Conservation (phyloP, 768 basidiomycete genomes). For the Phlebiopsis gigantea region DNA sequence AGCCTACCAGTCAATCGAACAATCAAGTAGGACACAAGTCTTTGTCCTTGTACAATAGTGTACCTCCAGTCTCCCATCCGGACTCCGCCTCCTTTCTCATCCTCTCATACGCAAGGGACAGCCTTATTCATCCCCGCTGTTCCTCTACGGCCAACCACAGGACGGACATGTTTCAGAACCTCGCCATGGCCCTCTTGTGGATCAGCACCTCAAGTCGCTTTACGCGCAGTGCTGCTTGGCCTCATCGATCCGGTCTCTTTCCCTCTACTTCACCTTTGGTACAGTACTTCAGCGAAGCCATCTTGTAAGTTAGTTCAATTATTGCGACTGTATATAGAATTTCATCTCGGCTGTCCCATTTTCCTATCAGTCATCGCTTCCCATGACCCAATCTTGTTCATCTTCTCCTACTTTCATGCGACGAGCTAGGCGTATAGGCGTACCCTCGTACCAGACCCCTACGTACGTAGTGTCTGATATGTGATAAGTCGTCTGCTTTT, state of each 20-base stretch:
- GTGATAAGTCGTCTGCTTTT: too few relatives aligned
- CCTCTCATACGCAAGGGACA: background rate
- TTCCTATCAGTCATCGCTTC: too few relatives aligned
- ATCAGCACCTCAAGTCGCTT: background rate
- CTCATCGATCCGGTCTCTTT: background rate
- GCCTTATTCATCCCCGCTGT: slow-evolving; percentile 1
- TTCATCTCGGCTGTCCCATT: background rate
- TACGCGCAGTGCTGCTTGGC: background rate
- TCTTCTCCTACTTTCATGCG: too few relatives aligned
- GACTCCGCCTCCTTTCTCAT: background rate
- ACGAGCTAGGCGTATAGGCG: too few relatives aligned
- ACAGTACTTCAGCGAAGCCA: background rate
- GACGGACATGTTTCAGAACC: background rate
- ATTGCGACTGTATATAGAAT: slow-evolving; percentile 3
- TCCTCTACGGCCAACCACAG: background rate
- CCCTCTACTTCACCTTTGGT: background rate
- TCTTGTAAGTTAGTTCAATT: background rate
- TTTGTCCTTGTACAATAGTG: background rate
- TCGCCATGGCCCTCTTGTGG: background rate
- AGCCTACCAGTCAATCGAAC: background rate
- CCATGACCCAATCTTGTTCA: too few relatives aligned
- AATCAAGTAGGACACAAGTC: background rate
- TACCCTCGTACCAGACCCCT: too few relatives aligned
- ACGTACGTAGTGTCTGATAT: too few relatives aligned
- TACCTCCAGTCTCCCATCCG: background rate